phyloP scores from a whole-genome alignment of 805 yeast species.

The Candida khao-thaluensis region DNA sequence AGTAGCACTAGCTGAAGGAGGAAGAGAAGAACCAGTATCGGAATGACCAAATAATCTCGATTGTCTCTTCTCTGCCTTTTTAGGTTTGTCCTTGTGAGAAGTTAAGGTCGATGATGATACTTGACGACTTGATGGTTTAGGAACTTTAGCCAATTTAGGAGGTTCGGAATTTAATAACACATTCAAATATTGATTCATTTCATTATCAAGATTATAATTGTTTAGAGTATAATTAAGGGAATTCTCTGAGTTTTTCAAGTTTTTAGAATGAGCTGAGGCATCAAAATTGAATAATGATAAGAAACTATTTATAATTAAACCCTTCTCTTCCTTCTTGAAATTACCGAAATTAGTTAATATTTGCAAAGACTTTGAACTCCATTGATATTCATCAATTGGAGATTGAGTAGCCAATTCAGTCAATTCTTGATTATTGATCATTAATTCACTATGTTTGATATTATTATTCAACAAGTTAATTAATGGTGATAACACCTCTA shows the following conservation, averaged over 20 bases:
- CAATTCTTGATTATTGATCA: conserved; percentile 46
- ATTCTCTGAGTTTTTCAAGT: conserved; percentile 49
- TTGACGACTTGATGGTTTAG: neutral
- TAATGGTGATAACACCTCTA: conserved; percentile 57
- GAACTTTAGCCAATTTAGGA: conserved; percentile 8
- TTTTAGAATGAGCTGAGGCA: conserved; percentile 23
- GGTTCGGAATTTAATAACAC: conserved; percentile 28
- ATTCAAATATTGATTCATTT: conserved; percentile 38
- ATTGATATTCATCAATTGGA: conserved; percentile 49
- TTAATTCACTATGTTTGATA: conserved; percentile 53
- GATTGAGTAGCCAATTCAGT: conserved; percentile 27
- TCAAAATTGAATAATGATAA: conserved; percentile 54
- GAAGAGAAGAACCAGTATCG: neutral
- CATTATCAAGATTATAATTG: conserved; percentile 36
- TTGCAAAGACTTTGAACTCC: conserved; percentile 79
- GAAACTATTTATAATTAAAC: conserved; percentile 58
- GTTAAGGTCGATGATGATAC: conserved; percentile 3
- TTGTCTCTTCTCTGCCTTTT: conserved; percentile 11
- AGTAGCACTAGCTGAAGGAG: neutral
- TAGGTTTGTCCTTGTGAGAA: conserved; percentile 5
- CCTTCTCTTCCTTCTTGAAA: conserved; percentile 62
- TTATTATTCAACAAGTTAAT: conserved; percentile 53
- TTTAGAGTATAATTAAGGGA: conserved; percentile 64
- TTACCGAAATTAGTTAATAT: conserved; percentile 73
- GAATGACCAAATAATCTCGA: conserved; percentile 7